Conservation (phyloP, 441 rosid genomes). For the Eruca vesicaria region DNA sequence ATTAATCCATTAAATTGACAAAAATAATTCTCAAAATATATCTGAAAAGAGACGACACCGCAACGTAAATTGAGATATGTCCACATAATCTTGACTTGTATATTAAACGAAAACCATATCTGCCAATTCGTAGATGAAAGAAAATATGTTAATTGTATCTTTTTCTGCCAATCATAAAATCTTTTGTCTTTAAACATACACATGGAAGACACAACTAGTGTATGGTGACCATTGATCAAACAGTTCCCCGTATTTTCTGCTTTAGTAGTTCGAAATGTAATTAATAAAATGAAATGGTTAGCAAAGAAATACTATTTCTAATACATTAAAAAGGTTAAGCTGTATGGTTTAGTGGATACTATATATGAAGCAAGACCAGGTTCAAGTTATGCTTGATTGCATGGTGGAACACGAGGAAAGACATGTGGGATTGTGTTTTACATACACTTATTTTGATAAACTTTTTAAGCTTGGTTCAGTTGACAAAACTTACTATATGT, state of each 20-base stretch:
- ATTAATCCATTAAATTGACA: not conserved
- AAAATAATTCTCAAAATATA: not conserved
- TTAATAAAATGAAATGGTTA: not conserved
- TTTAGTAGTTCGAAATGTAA: constrained; percentile 11
- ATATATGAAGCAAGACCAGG: constrained; percentile 29
- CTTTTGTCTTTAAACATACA: not conserved
- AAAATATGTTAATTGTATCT: not conserved
- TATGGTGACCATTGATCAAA: constrained; percentile 20
- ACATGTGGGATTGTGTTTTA: constrained; percentile 35
- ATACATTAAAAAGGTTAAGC: not conserved
- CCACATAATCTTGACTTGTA: not conserved
- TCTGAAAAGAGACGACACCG: not conserved
- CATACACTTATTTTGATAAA: constrained; percentile 3
- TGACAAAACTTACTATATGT: not conserved
- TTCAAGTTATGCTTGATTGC: constrained; percentile 34
- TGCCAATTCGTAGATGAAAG: not conserved
- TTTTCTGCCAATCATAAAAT: not conserved
- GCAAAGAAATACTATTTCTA: not conserved
- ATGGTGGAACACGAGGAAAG: constrained; percentile 34
- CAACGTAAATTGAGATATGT: constrained; percentile 10
- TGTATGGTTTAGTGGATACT: constrained; percentile 13
- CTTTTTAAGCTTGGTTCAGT: not conserved
- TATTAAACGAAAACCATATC: not conserved
- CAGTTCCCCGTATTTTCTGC: constrained; percentile 13
- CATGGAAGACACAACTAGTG: not conserved